phyloP scores from a whole-genome alignment of 2,329 filamentous ascomycete genomes.

The Sporothrix variecibatus region DNA sequence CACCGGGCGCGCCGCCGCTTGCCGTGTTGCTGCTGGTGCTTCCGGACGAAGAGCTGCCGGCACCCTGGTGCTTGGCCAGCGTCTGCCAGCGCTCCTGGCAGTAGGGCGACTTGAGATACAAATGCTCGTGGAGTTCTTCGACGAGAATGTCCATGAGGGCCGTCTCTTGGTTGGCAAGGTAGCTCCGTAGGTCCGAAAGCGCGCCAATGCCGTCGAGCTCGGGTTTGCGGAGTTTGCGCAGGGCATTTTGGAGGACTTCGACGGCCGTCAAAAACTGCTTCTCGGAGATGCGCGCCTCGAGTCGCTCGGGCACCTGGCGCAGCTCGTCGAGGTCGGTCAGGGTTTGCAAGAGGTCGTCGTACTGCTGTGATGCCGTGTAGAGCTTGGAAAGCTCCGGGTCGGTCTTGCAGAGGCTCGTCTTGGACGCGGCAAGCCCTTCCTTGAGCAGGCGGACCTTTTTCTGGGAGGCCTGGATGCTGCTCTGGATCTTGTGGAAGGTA shows the following conservation, averaged over 20 bases:
- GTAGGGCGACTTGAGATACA: constrained; percentile 97
- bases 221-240: constrained; percentile 79
- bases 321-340: constrained; percentile 85
- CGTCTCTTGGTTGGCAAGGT: constrained; percentile 90
- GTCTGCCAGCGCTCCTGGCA: constrained; percentile 95
- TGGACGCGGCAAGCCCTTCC: constrained; percentile 78
- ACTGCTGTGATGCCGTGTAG: constrained; percentile 82
- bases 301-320: constrained; percentile 82
- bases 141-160: constrained; percentile 90
- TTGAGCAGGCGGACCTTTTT: constrained; percentile 80
- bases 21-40: not conserved
- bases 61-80: constrained; percentile 67
- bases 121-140: constrained; percentile 95
- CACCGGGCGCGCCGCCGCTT: not conserved
- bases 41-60: not conserved
- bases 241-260: constrained; percentile 83
- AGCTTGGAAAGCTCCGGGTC: constrained; percentile 91
- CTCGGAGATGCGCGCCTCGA: constrained; percentile 93
- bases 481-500: constrained; percentile 98
- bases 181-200: constrained; percentile 79
- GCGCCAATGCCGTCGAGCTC: constrained; percentile 92
- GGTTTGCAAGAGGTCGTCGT: constrained; percentile 84
- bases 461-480: constrained; percentile 86
- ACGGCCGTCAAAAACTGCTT: constrained; percentile 93
- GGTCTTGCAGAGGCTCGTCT: constrained; percentile 76